Percentiles rank a stretch among this genome's conserved stretches.
These are phyloP conservation scores for Phyllachora maydis DNA, from an alignment of 2,329 filamentous ascomycete species.

Conservation along the genomic window DNA sequence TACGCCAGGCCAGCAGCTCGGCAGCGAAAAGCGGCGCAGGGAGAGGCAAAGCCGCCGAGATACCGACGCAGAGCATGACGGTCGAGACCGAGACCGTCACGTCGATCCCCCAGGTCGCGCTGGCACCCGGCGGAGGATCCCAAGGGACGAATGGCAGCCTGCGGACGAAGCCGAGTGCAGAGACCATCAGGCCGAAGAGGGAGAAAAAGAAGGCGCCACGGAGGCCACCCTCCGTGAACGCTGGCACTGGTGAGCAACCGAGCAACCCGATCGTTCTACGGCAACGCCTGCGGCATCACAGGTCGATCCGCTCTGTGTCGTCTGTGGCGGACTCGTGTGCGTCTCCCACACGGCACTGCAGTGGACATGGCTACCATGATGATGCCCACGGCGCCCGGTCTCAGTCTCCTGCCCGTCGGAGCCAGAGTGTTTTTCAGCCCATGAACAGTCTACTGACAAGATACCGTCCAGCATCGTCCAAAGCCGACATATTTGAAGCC, in stretches of 20 bases:
- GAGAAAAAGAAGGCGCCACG: slow-evolving; percentile 66
- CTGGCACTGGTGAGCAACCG: slow-evolving; percentile 46
- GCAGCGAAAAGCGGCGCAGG: no score
- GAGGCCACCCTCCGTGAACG: slow-evolving; percentile 51
- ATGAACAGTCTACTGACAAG: slow-evolving; percentile 23
- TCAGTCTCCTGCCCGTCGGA: slow-evolving; percentile 6
- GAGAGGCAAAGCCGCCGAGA: slow-evolving; percentile 52
- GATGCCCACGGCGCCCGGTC: slow-evolving; percentile 8
- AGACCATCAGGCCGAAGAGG: slow-evolving; percentile 88
- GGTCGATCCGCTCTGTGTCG: slow-evolving; percentile 15
- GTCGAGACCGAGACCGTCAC: slow-evolving; percentile 93
- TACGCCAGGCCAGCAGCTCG: no score
- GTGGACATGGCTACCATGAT: slow-evolving; percentile 14
- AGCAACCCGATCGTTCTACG: no score
- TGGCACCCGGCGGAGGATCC: slow-evolving; percentile 43
- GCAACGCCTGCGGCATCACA: slow-evolving; percentile 17
- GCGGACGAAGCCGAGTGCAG: slow-evolving; percentile 73
- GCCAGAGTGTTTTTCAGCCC: slow-evolving; percentile 13
- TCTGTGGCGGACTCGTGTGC: slow-evolving; percentile 10
- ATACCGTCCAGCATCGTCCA: slow-evolving; percentile 52
- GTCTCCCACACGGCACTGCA: no score
- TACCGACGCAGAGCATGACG: slow-evolving; percentile 77
- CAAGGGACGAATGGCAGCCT: slow-evolving; percentile 51
- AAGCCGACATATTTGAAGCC: slow-evolving; percentile 95
- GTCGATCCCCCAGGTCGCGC: slow-evolving; percentile 66